These are phyloP conservation scores for Diacronema lutheri DNA, from an alignment of 78 protist genomes.

Conservation along the genomic window DNA sequence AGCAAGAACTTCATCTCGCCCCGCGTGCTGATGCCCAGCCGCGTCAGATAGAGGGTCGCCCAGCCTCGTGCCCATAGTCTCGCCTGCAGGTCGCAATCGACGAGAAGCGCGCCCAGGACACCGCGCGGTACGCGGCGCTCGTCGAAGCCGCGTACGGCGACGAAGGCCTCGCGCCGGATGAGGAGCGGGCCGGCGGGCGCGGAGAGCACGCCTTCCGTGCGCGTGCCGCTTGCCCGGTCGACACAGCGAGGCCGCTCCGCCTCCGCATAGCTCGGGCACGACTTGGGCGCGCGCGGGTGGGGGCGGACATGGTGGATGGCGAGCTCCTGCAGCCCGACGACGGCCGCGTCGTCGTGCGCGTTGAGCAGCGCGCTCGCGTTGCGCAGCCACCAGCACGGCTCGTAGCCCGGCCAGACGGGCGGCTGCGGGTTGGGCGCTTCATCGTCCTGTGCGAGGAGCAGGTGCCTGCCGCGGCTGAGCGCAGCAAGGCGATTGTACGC, in stretches of 20 bases:
- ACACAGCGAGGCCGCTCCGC: background rate
- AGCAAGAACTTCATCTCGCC: too few species aligned
- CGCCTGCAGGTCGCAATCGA: slow-evolving; percentile 2
- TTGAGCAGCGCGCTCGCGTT: background rate
- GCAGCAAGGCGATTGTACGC: background rate
- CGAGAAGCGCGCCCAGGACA: background rate
- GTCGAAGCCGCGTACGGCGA: background rate
- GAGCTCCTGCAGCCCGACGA: background rate
- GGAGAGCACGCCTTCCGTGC: background rate
- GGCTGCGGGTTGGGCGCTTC: background rate
- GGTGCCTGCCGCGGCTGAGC: background rate
- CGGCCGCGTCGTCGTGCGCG: background rate
- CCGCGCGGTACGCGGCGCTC: background rate
- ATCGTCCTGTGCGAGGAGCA: background rate
- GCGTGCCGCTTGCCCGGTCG: background rate
- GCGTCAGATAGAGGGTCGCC: too few species aligned
- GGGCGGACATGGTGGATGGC: background rate
- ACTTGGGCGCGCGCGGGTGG: background rate
- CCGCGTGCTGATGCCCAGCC: too few species aligned
- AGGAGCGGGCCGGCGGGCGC: background rate
- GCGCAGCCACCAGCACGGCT: background rate
- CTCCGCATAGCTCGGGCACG: background rate
- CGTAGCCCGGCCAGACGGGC: background rate
- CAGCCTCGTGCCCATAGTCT: too few species aligned
- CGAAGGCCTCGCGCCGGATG: background rate